Percentiles rank a stretch among this genome's conserved stretches.
These are phyloP conservation scores for Fusarium cicatricum DNA, from an alignment of 2,329 filamentous ascomycete species.

Conservation along the genomic window DNA sequence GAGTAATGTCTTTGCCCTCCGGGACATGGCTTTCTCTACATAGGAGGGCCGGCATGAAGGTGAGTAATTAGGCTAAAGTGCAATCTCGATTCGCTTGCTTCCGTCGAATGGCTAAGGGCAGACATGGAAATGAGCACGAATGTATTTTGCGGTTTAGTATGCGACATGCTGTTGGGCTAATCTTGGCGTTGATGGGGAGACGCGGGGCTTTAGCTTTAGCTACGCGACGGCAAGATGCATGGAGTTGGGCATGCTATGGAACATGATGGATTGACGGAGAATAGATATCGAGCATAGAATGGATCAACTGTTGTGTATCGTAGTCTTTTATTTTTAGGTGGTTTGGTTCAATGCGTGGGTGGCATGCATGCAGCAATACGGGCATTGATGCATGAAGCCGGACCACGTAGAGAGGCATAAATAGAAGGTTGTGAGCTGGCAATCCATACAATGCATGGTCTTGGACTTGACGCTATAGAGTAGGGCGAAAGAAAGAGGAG, in stretches of 20 bases:
- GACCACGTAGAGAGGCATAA: not conserved
- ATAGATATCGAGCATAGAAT: not conserved
- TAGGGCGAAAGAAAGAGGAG: not conserved
- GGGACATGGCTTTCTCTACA: no score
- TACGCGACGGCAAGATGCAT: slow-evolving; percentile 8
- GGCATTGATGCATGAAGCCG: slow-evolving; percentile 12
- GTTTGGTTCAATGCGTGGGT: not conserved
- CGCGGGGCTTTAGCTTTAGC: not conserved
- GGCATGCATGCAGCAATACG: not conserved
- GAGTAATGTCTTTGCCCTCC: no score
- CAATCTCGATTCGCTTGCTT: not conserved
- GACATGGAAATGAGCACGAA: no score
- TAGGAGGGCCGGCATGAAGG: no score
- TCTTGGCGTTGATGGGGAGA: not conserved
- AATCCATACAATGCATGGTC: not conserved
- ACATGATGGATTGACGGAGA: not conserved
- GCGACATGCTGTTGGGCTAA: no score
- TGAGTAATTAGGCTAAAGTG: not conserved
- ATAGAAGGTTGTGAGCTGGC: slow-evolving; percentile 18
- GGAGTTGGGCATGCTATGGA: not conserved
- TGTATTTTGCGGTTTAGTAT: slow-evolving; percentile 11
- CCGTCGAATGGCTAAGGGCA: not conserved
- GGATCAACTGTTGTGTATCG: not conserved
- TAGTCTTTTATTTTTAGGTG: slow-evolving; percentile 2
- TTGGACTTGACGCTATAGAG: not conserved